A percentile compares a stretch with the other conserved stretches of the same genome.
phyloP scores from a whole-genome alignment of 805 yeast genomes.

The Suhomyces sp. region DNA sequence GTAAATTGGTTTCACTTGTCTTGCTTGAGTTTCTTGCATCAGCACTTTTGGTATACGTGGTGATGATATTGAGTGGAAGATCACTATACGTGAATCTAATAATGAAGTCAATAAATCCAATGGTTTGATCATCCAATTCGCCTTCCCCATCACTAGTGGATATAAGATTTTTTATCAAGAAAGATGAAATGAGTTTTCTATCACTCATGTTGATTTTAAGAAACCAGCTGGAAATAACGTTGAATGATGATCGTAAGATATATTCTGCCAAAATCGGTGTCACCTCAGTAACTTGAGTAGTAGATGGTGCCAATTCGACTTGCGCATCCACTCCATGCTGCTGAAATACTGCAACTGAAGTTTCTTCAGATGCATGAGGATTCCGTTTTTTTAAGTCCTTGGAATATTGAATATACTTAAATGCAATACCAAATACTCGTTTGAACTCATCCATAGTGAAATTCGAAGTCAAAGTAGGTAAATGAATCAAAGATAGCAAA shows the following conservation, averaged over 20 bases:
- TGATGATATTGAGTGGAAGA: constrained; percentile 49
- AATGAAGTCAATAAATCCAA: constrained; percentile 68
- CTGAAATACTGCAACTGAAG: constrained; percentile 17
- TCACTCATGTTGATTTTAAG: constrained; percentile 59
- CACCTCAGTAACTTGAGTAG: constrained; percentile 47
- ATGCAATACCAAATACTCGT: constrained; percentile 79
- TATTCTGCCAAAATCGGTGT: constrained; percentile 59
- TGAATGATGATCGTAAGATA: constrained; percentile 60
- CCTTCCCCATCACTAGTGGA: constrained; percentile 10
- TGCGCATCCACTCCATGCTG: constrained; percentile 48
- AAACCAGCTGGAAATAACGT: constrained; percentile 71
- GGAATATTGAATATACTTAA: constrained; percentile 73
- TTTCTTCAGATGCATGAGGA: constrained; percentile 12
- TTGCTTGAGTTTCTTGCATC: constrained; percentile 3
- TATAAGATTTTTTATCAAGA: constrained; percentile 57
- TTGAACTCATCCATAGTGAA: constrained; percentile 76
- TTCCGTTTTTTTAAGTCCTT: constrained; percentile 44
- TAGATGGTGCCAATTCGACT: constrained; percentile 56
- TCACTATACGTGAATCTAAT: constrained; percentile 66
- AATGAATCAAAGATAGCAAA: constrained; percentile 59
- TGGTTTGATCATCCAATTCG: constrained; percentile 49
- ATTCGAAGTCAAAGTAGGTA: constrained; percentile 66
- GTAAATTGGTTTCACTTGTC: constrained; percentile 17
- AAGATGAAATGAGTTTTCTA: constrained; percentile 60
- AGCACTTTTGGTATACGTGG: constrained; percentile 2